phyloP scores from a whole-genome alignment of 768 basidiomycete genomes.

The Russula sp. region DNA sequence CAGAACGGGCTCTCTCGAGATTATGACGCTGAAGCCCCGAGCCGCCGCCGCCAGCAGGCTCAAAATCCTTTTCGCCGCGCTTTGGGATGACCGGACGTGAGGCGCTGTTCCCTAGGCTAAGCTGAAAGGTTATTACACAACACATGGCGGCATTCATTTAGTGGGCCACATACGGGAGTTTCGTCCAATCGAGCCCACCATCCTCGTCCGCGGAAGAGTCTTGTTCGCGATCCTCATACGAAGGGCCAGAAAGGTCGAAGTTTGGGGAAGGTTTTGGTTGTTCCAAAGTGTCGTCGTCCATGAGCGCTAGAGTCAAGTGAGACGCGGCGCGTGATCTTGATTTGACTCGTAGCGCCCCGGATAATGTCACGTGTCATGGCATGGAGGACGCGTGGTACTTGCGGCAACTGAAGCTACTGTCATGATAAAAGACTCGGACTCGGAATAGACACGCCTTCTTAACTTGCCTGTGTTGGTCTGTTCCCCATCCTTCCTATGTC shows the following conservation, averaged over 20 bases:
- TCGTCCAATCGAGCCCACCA: slow-evolving; percentile 77
- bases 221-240: slow-evolving; percentile 40
- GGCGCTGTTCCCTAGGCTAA: slow-evolving; percentile 24
- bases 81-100: slow-evolving; percentile 79
- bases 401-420: too few species aligned
- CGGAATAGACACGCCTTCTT: too few species aligned
- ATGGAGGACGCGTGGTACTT: too few species aligned
- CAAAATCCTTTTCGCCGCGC: slow-evolving; percentile 96
- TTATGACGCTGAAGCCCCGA: slow-evolving; percentile 77
- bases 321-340: too few species aligned
- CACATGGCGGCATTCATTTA: not conserved
- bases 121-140: not conserved
- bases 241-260: slow-evolving; percentile 28
- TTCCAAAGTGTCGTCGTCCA: slow-evolving; percentile 67
- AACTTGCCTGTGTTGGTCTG: too few species aligned
- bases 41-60: slow-evolving; percentile 61
- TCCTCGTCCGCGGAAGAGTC: slow-evolving; percentile 68
- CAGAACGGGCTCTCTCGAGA: slow-evolving; percentile 70
- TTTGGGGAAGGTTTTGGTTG: slow-evolving; percentile 30
- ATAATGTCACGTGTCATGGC: too few species aligned
- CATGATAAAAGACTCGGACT: too few species aligned
- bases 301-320: slow-evolving; percentile 24
- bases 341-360: too few species aligned
- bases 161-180: slow-evolving; percentile 46
- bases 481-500: not conserved